Evolutionary conservation across 352 stramenopile genomes (phyloP), one percentile per base, ranked within the genome.

Genomic region (Phytophthora chlamydospora): DNA sequence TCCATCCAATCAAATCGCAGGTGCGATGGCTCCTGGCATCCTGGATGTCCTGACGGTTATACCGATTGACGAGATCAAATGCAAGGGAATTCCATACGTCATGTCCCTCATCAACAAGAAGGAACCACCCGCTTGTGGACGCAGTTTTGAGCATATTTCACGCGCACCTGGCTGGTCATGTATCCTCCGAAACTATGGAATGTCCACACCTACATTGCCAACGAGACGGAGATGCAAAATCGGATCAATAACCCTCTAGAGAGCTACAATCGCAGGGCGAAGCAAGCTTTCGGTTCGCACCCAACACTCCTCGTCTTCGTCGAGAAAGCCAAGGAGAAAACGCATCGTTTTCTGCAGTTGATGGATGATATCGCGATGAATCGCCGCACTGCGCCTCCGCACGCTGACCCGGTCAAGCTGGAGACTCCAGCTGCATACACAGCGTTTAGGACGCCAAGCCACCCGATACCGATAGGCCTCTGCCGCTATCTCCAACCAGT

Each of bases 21-120:
- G 49, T 8, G 43, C 46, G 2, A 55, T 62, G 44, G 7, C 33
- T 12, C 34, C 21, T 2, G 44, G 54, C 9, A 29, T 54, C 6
- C 8, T 62, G 4, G 43, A 62, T 19, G 24, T 62, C 32, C 27
- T 55, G 34, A 54, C 54, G n/a, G 54, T 54, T 16, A 42, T 55
- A 7, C 43, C 35, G 2, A 40, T 55, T 35, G 34, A 34, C 12
- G 14, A 48, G 43, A 62, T 55, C n/a, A 33, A 14, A 10, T n/a
- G 13, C 33, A 48, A 62, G 27, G 27, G 24, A 6, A 54, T 55
- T 13, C 43, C 34, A 6, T 62, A 48, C 19, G 54, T 55, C 32
- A 53, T 47, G 46, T 41, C 21, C 4, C 10, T 17, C 3, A 29
- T 62, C 6, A 33, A 35, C 6, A 47, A 9, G 4, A 62, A 50